Evolutionary conservation across 1,284 basidiomycete genomes (phyloP), one percentile per base, ranked within the genome.

Genomic region (Gymnopus androsaceus): DNA sequence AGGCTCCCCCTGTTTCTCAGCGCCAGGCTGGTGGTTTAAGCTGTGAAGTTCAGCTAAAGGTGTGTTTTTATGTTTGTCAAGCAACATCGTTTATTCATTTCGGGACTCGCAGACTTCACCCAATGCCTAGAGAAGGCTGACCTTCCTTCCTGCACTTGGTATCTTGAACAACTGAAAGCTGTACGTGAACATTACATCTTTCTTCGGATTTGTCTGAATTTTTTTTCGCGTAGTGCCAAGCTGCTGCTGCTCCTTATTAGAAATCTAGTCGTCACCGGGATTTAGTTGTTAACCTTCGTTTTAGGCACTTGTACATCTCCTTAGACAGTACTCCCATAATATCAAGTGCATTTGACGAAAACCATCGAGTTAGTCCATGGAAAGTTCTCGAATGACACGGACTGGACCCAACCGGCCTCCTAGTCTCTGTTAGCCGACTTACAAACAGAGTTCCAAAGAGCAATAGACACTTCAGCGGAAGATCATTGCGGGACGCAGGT

Each of bases 141-240:
- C 65, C 70, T 89, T 56, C 81, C 77, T 51, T 85, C 86, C 17
- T 92, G 90, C 73, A 79, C 83, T n/a, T 92, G 85, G 80, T 92
- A 89, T 64, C 83, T 92, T 37, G 89, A 92, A 63, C 88, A 92
- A 67, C 79, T 92, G 50, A 92, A 92, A 71, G 88, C 88, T 56
- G 89, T 92, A 68, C 68, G 90, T 72, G 14, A 21, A 36, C 19
- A 30, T 46, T 33, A 46, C 55, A 30, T 9, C 9, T 31, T 21
- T 54, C n/a, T 33, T 38, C 48, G 21, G 11, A n/a, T 6, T 21
- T 28, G 15, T 30, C 14, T 21, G 12, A 34, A 36, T 61, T 48
- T 51, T 49, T 34, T 46, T 23, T 58, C 2, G 56, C 61, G 1
- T 55, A 91, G 88, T 91, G 88, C 75, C 88, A 91, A 72, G 82